Conservation (phyloP, 192 early-diverging fungal genomes). For the Linnemannia exigua region DNA sequence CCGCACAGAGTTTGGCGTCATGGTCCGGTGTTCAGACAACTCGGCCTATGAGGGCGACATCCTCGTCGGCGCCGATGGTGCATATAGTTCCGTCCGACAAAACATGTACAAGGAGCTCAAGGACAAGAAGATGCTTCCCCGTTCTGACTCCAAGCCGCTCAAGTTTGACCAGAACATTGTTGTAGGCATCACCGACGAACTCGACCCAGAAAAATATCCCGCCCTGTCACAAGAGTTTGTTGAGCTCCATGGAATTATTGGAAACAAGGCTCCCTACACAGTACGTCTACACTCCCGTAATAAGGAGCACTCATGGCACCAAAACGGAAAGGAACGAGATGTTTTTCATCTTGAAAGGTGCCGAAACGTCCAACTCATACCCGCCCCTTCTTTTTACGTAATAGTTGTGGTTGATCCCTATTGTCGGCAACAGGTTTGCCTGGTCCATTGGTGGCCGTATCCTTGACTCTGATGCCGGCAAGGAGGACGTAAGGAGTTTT, state of each 20-base stretch:
- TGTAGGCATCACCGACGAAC: constrained; percentile 43
- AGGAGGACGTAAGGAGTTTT: constrained; percentile 47
- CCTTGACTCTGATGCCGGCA: constrained; percentile 29
- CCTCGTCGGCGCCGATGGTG: constrained; percentile 57
- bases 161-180: constrained; percentile 56
- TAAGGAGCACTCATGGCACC: not conserved
- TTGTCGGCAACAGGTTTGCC: constrained; percentile 45
- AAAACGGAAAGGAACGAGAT: not conserved
- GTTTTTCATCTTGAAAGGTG: not conserved
- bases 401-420: constrained; percentile 52
- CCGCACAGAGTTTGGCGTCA: constrained; percentile 39
- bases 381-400: not conserved
- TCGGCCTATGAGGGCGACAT: constrained; percentile 49
- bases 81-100: constrained; percentile 50
- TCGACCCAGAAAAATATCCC: constrained; percentile 33
- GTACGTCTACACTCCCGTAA: constrained; percentile 10
- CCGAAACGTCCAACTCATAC: not conserved
- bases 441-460: constrained; percentile 52
- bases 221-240: constrained; percentile 14
- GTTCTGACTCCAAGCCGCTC: constrained; percentile 42
- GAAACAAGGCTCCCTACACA: constrained; percentile 44
- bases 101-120: constrained; percentile 43
- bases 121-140: constrained; percentile 28
- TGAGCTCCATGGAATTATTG: constrained; percentile 39
- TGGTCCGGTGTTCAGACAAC: constrained; percentile 38